Base-by-base conservation (phyloP, 805 yeast genomes). In the Spathaspora arborariae region DNA sequence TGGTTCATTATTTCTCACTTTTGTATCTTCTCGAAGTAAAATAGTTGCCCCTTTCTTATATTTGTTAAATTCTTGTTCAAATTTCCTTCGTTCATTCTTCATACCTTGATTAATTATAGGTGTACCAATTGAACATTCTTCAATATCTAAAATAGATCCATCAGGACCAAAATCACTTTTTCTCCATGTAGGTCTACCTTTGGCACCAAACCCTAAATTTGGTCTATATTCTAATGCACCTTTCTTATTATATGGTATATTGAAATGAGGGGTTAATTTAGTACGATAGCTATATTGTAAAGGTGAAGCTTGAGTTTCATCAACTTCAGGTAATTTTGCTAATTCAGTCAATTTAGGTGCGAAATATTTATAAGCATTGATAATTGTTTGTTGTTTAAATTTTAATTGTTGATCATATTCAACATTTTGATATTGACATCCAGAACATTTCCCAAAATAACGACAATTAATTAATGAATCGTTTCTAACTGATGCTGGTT, bases 211-310 rank as follows among this genome's bases (percentile, higher is more conserved):
- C 1, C 99, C 99, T 47, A 94, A 72, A 13, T 87, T 79, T 15
- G 97, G 96, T 47, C 74, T 66, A 38, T 62, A 59, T 38, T 59
- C 62, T 42, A 56, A 58, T 11, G 48, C 45, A 27, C 57, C 58
- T 2, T 73, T 69, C 43, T 68, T 68, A 41, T 65, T 70, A 57
- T 81, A 77, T 20, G 95, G 94, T 34, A 88, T 68, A 57, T 86
- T 90, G 65, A 91, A 94, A 68, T 94, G 99, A 4, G 99, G 99
- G 0, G 99, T 94, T 37, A 94, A 75, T 61, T 94, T 94, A 0
- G 99, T 94, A 61, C 99, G 76, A 66, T 94, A 94, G 33, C 75
- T 74, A 61, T 76, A 86, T 54, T 83, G 76, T 47, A 81, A 67
- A 3, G 99, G 99, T 9, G 96, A 87, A 5, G 82, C 78, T 35